phyloP scores from a whole-genome alignment of 2,329 filamentous ascomycete genomes.

The Colletotrichum aenigma region DNA sequence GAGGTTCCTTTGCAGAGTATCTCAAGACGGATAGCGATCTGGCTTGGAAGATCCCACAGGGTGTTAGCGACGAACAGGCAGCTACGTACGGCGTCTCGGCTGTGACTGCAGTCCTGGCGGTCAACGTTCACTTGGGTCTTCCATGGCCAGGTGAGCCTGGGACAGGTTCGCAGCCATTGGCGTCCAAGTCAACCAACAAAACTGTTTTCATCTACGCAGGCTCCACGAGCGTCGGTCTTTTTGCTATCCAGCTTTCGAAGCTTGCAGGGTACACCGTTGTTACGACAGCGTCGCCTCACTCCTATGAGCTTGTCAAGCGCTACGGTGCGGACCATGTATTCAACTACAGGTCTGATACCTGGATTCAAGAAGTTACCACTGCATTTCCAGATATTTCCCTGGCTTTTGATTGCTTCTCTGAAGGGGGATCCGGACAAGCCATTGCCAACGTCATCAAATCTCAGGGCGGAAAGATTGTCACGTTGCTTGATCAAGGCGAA shows the following conservation, averaged over 20 bases:
- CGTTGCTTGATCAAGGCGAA: conserved; percentile 25
- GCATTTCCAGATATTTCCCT: conserved; percentile 27
- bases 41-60: conserved; percentile 26
- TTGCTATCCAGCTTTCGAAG: conserved; percentile 2
- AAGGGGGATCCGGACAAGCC: conserved; percentile 28
- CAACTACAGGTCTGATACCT: conserved; percentile 41
- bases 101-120: conserved; percentile 26
- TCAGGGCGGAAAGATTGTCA: conserved; percentile 31
- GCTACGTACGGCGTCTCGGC: conserved; percentile 33
- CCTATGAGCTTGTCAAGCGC: conserved; percentile 40
- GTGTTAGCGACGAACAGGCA: conserved; percentile 23
- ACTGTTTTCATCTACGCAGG: conserved; percentile 29
- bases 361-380: not conserved
- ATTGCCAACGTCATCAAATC: conserved; percentile 26
- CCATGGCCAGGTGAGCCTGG: conserved; percentile 17
- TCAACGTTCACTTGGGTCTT: conserved; percentile 27
- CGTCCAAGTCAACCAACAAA: not conserved
- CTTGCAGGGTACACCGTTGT: conserved; percentile 1
- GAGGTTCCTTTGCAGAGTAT: conserved; percentile 32
- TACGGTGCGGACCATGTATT: conserved; percentile 51
- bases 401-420: conserved; percentile 34
- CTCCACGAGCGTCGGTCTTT: conserved; percentile 21
- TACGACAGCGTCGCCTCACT: conserved; percentile 25
- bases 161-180: not conserved
- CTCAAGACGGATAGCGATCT: conserved; percentile 25